Conservation (phyloP, 148 eudicot species). For the Rhododendron griersonianum region DNA sequence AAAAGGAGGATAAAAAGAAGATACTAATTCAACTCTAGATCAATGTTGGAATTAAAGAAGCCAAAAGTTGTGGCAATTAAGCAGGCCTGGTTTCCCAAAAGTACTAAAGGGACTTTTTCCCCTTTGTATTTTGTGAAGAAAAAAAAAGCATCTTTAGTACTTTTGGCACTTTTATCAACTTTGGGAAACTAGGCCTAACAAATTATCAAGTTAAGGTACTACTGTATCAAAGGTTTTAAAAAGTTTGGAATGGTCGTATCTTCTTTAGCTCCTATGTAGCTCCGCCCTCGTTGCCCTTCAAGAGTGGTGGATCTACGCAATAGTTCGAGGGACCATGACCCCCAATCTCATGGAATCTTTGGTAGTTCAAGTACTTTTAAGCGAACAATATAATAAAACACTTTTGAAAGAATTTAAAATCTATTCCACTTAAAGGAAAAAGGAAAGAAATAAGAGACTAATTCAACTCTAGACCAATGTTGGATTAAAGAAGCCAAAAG, state of each 20-base stretch:
- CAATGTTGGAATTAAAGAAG: not conserved
- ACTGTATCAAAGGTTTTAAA: not conserved
- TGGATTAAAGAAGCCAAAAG: not conserved
- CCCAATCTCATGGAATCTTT: not conserved
- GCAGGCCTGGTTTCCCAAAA: too few species aligned
- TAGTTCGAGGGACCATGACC: not conserved
- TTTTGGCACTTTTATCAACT: too few species aligned
- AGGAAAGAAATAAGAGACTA: not conserved
- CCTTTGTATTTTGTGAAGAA: too few species aligned
- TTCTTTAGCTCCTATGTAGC: not conserved
- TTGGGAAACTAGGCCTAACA: too few species aligned
- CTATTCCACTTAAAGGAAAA: not conserved
- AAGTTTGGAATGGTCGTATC: not conserved
- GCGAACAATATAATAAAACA: not conserved
- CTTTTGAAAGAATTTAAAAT: not conserved
- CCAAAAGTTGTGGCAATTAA: too few species aligned
- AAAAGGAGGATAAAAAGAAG: not conserved
- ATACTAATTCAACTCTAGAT: not conserved
- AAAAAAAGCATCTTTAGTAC: too few species aligned
- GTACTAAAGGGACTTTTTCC: too few species aligned
- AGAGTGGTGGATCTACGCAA: not conserved
- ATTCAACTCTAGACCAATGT: not conserved
- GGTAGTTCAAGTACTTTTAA: not conserved
- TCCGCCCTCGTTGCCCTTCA: not conserved
- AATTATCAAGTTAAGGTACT: not conserved